Evolutionary conservation across 768 basidiomycete species (phyloP), one percentile per base, ranked within the genome.

Genomic region (Tricholoma sp.): DNA sequence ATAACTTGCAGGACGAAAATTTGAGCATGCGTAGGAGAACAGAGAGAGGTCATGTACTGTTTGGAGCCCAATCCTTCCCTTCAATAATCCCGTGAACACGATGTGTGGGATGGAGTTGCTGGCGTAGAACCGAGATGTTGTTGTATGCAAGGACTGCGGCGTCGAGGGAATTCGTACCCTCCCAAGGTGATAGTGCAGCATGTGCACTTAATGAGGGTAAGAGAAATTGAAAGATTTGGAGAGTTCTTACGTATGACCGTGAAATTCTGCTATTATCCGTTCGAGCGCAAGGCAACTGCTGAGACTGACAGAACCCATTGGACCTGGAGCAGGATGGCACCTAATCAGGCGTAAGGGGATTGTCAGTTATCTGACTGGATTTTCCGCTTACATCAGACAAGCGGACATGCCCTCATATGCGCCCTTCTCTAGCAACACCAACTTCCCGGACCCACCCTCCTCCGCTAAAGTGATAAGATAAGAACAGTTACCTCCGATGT

Each of bases 111-210:
- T 80, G 77, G 13, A 91, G 76, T 63, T 94, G 93, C 68, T 95
- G 93, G 13, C 93, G 82, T 24, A 94, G 76, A 6, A 84, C 83
- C 0, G 89, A 84, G 28, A 94, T 84, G 53, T 85, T 88, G 50
- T 80, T 87, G 65, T 94, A 94, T 3, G 88, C 87, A 3, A 91
- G 76, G 4, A 93, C 87, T n/a, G 90, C 91, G 0, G 93, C 93
- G 65, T 95, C 92, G 11, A 93, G 70, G 1, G 91, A 86, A 59
- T 94, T 93, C 57, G 76, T 78, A 1, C 90, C 91, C 67, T 92
- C 88, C 91, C 91, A 93, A 20, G 91, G 91, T 18, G 85, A 86
- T 28, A 88, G 73, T 1, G 84, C 84, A 3, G 89, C 89, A 65
- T 91, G 90, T 3, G 90, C 88, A 10, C 88, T 91, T 54, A 1